Percentiles rank a stretch among this genome's conserved stretches.
Conservation (phyloP, 495 filamentous ascomycete genomes). For the Annulohypoxylon stygium region DNA sequence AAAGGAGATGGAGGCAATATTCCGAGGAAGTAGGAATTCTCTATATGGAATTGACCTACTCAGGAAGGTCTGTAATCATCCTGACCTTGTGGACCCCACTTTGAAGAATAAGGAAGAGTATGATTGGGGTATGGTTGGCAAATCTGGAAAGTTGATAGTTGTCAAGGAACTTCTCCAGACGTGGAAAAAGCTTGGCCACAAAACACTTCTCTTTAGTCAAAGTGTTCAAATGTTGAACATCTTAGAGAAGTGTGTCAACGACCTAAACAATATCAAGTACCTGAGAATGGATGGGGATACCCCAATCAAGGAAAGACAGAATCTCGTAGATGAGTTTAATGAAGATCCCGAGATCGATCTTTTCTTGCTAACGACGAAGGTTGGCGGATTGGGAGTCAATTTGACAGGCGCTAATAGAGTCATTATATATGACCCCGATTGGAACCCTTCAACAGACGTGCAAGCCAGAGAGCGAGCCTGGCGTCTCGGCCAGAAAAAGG, state of each 20-base stretch:
- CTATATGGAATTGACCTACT: constrained; percentile 91
- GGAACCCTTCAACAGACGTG: constrained; percentile 94
- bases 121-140: constrained; percentile 76
- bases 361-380: constrained; percentile 93
- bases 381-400: constrained; percentile 93
- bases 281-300: constrained; percentile 95
- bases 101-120: constrained; percentile 70
- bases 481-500: constrained; percentile 92
- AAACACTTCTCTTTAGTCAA: constrained; percentile 91
- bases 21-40: constrained; percentile 78
- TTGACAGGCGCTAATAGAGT: constrained; percentile 94
- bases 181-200: constrained; percentile 90
- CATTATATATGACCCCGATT: constrained; percentile 97
- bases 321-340: constrained; percentile 92
- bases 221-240: constrained; percentile 94
- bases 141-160: constrained; percentile 96
- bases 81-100: constrained; percentile 80
- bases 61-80: constrained; percentile 97
- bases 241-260: constrained; percentile 80
- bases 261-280: constrained; percentile 77
- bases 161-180: constrained; percentile 83
- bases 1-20: constrained; percentile 82
- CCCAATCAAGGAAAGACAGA: constrained; percentile 82
- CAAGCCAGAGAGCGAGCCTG: constrained; percentile 97
- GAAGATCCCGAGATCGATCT: constrained; percentile 80